A percentile compares a stretch with the other conserved stretches of the same genome.
Evolutionary conservation across 1,284 basidiomycete genomes (phyloP).

Genomic region (Puccinia hordei): DNA sequence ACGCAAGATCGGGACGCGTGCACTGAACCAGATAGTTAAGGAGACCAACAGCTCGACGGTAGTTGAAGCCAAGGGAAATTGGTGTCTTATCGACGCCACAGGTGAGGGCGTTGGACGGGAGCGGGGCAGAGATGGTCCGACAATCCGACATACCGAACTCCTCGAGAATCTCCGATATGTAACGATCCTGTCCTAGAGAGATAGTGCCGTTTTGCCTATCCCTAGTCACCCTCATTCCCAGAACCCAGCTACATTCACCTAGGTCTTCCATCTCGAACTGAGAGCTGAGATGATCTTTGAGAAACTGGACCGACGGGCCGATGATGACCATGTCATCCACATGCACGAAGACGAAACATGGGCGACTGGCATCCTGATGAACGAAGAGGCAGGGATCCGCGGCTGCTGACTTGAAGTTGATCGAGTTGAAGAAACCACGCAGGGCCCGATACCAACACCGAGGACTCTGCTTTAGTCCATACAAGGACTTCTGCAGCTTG

Average conservation of each 20-base stretch:
- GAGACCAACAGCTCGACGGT: not conserved
- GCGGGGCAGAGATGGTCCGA: not conserved
- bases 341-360: constrained; percentile 20
- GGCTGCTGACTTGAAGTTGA: not conserved
- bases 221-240: constrained; percentile 19
- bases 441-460: not conserved
- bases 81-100: not conserved
- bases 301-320: not conserved
- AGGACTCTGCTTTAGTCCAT: constrained; percentile 24
- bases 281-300: not conserved
- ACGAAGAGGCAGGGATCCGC: constrained; percentile 10
- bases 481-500: constrained; percentile 3
- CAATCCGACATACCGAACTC: constrained; percentile 12
- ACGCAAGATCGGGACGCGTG: constrained; percentile 21
- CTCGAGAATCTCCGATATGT: constrained; percentile 5
- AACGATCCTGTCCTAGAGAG: constrained; percentile 10
- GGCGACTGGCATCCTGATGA: not conserved
- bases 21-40: constrained; percentile 34
- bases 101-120: not conserved
- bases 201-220: not conserved
- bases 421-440: not conserved
- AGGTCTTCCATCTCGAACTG: constrained; percentile 18
- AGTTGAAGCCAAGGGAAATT: not conserved
- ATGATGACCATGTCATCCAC: constrained; percentile 23
- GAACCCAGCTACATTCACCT: not conserved